These are phyloP conservation scores for Macrophomina pseudophaseolina DNA, from an alignment of 2,329 filamentous ascomycete genomes.

Conservation along the genomic window DNA sequence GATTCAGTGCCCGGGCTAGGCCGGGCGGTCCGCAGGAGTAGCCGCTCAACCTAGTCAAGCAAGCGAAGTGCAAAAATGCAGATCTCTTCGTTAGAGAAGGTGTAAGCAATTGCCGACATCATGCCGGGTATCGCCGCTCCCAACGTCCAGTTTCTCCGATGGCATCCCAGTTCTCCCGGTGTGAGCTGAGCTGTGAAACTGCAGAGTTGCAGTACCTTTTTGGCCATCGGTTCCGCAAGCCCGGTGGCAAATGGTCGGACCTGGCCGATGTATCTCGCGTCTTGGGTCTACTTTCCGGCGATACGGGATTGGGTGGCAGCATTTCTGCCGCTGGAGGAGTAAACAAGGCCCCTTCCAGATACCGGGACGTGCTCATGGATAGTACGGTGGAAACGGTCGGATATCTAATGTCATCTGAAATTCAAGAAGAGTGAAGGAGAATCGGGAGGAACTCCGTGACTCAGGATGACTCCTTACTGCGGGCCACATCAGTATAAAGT, in stretches of 20 bases:
- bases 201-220: neutral
- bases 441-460: too few species aligned
- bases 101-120: neutral
- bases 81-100: neutral
- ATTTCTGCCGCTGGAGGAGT: too few species aligned
- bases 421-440: too few species aligned
- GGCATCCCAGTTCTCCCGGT: neutral
- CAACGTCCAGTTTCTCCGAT: constrained; percentile 9
- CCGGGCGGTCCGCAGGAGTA: neutral
- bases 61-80: neutral
- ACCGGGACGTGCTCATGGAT: too few species aligned
- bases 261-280: neutral
- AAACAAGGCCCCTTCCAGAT: too few species aligned
- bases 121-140: constrained; percentile 8
- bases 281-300: neutral
- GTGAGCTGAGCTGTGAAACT: neutral
- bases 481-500: neutral
- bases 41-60: neutral
- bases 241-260: neutral
- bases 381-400: too few species aligned
- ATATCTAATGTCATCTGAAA: too few species aligned
- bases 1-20: constrained; percentile 7
- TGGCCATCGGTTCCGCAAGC: neutral
- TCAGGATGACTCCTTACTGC: neutral
- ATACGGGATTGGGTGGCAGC: too few species aligned